These are phyloP conservation scores for Aristolochia californica DNA, from an alignment of 164 flowering plant genomes.

Conservation along the genomic window DNA sequence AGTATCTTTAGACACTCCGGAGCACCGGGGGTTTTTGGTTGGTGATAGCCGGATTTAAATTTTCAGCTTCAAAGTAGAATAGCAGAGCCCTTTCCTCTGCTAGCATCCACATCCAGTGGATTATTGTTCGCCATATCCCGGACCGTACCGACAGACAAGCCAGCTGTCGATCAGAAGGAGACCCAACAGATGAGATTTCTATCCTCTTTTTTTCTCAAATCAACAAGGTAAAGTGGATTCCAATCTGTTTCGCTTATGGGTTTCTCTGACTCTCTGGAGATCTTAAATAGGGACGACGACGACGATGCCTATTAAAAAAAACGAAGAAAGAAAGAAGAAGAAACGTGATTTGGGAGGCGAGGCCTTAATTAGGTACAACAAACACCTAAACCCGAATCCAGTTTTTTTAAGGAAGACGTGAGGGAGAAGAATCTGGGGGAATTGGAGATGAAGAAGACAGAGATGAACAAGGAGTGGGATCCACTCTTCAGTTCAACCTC, in stretches of 20 bases:
- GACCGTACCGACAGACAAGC: constrained; percentile 2
- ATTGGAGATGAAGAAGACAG: constrained; percentile 11
- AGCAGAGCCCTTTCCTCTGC: not conserved
- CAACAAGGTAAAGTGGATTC: not conserved
- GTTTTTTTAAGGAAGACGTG: not conserved
- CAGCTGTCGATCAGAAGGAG: constrained; percentile 1
- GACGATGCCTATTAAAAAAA: not conserved
- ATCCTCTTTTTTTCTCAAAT: not conserved
- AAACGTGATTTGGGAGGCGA: constrained; percentile 16
- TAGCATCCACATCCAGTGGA: constrained; percentile 4
- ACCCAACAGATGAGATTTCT: constrained; percentile 6
- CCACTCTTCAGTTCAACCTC: constrained; percentile 8
- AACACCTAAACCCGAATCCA: not conserved
- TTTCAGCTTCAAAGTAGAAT: not conserved
- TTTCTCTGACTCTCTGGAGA: constrained; percentile 6
- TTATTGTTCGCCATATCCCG: not conserved
- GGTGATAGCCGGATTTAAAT: not conserved
- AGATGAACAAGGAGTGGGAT: constrained; percentile 20
- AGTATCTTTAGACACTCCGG: constrained; percentile 7
- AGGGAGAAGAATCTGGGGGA: constrained; percentile 1
- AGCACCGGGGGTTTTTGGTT: constrained; percentile 2
- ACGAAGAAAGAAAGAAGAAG: not conserved
- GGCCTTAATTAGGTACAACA: constrained; percentile 15
- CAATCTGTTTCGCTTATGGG: not conserved
- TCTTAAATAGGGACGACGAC: constrained; percentile 9